A percentile compares a stretch with the other conserved stretches of the same genome.
phyloP scores from a whole-genome alignment of 1,139 yeast species.

The Geotrichum europaeum region DNA sequence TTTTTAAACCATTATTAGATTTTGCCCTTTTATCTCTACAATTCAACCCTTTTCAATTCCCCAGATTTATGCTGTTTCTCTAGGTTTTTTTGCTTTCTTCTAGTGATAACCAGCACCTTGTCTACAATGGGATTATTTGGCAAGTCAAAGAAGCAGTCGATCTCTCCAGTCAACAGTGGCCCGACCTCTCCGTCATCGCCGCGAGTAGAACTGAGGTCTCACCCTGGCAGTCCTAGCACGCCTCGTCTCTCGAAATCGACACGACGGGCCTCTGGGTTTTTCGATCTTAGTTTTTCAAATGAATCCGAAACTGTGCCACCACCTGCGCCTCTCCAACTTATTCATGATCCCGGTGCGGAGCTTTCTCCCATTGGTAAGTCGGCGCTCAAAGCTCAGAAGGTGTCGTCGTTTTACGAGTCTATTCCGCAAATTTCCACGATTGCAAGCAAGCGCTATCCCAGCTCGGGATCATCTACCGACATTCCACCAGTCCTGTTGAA shows the following conservation, averaged over 20 bases:
- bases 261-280: conserved; percentile 11
- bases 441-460: neutral
- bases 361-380: conserved; percentile 3
- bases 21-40: no score
- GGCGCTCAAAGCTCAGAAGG: conserved; percentile 3
- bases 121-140: neutral
- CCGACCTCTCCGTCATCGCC: neutral
- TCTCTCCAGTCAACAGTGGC: neutral
- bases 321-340: neutral
- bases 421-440: conserved; percentile 1
- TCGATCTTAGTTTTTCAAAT: conserved; percentile 2
- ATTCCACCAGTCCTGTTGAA: conserved; percentile 7
- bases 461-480: neutral
- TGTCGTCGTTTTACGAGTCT: conserved; percentile 4
- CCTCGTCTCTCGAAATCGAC: neutral
- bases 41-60: no score
- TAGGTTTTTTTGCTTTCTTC: neutral
- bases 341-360: conserved; percentile 3
- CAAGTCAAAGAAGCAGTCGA: neutral
- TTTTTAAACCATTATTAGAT: no score
- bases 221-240: neutral
- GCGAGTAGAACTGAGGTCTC: neutral
- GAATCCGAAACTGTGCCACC: neutral
- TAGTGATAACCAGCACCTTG: neutral
- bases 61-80: neutral